A percentile compares a stretch with the other conserved stretches of the same genome.
phyloP scores from a whole-genome alignment of 176 grass and related monocot species.

The Oryza longistaminata region DNA sequence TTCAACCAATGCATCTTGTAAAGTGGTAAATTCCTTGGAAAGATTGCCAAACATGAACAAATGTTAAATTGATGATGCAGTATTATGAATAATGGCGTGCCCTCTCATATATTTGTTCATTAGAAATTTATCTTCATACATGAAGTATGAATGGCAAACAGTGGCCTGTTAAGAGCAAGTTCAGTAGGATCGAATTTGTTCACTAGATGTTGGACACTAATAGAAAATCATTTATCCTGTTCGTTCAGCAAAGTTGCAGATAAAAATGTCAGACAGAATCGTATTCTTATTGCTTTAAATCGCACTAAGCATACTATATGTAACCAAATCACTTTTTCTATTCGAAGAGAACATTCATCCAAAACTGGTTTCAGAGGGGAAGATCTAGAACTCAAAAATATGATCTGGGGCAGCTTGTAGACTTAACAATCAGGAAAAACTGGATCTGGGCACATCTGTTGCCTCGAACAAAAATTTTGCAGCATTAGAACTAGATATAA shows the following conservation, averaged over 20 bases:
- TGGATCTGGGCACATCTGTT: background rate
- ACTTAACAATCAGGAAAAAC: background rate
- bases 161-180: background rate
- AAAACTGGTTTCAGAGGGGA: background rate
- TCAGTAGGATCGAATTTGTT: background rate
- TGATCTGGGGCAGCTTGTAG: background rate
- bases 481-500: background rate
- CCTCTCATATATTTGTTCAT: background rate
- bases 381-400: background rate
- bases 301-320: no score
- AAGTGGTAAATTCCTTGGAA: constrained; percentile 11
- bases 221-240: background rate
- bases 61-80: constrained; percentile 1
- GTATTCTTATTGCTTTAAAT: no score
- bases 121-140: background rate
- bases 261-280: no score
- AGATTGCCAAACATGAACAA: constrained; percentile 8
- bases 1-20: constrained; percentile 34
- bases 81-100: background rate
- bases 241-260: no score
- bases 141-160: background rate
- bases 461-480: background rate
- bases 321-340: background rate
- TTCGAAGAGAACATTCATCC: background rate
- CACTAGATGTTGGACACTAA: background rate